Conservation (phyloP, 2,329 filamentous ascomycete genomes). For the Eutypa lata region DNA sequence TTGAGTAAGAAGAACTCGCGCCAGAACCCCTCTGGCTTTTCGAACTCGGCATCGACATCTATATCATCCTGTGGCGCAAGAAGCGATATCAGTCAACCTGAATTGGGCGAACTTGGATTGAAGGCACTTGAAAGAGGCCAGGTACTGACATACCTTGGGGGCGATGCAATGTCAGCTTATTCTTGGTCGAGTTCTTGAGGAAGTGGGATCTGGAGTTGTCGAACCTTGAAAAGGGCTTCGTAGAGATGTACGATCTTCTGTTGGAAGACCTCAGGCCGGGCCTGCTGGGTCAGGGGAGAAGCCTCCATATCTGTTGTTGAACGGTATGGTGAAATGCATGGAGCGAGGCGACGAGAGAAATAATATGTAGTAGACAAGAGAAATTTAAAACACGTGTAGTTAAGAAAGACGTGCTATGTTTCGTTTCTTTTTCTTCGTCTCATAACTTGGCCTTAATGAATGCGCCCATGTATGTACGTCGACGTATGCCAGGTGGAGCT, state of each 20-base stretch:
- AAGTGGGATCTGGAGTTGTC: constrained; percentile 18
- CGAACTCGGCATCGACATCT: constrained; percentile 57
- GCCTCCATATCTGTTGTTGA: constrained; percentile 62
- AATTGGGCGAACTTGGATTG: constrained; percentile 1
- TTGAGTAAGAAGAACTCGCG: constrained; percentile 88
- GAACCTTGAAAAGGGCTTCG: constrained; percentile 74
- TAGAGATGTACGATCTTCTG: constrained; percentile 93
- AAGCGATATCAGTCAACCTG: constrained; percentile 19
- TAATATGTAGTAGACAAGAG: no score
- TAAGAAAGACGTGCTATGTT: neutral
- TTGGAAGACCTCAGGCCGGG: constrained; percentile 84
- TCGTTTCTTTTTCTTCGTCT: no score
- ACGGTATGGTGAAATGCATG: constrained; percentile 10
- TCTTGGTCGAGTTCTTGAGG: constrained; percentile 11
- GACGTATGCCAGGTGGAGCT: neutral
- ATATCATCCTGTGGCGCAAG: constrained; percentile 44
- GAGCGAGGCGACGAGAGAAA: neutral
- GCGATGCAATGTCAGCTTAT: constrained; percentile 21
- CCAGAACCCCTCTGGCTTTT: constrained; percentile 90
- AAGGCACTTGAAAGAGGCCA: no score
- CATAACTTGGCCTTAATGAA: neutral
- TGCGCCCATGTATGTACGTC: neutral
- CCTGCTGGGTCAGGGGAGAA: constrained; percentile 91
- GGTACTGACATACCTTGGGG: constrained; percentile 24
- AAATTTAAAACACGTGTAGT: no score